Base-by-base conservation (phyloP, 2,329 filamentous ascomycete genomes). In the Ceratocystis eucalypticola region DNA sequence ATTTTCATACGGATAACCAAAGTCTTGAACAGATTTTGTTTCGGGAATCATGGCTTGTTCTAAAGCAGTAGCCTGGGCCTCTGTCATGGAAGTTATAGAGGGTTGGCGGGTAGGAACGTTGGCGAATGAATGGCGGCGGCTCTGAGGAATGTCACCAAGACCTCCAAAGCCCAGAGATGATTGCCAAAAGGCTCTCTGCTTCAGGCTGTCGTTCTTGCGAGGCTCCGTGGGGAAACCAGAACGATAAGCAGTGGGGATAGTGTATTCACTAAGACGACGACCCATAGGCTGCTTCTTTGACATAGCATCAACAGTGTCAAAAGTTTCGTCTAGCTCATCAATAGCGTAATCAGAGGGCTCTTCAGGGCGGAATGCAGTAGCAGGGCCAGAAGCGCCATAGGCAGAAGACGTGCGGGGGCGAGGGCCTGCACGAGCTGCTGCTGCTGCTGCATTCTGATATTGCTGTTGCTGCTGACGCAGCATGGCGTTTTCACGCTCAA, bases 91-190 rank as follows among this genome's bases (percentile, higher is more conserved):
- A 70, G 82, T 82, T 69, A 87, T 82, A 2, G 84, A 87, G 1
- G 80, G 82, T 70, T 87, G 84, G 15, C 85, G 80, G 30, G 83
- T 85, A 33, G 82, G 84, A 71, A 87, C 80, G 71, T 86, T 86
- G 64, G 85, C 89, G 72, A 94, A 90, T 1, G 89, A 93, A 74
- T 93, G 89, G 33, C 89, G 84, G 68, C 89, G 83, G 71, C 88
- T 91, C 71, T 91, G 88, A 12, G 86, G 84, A 37, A 84, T 78
- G 68, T 89, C 86, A 3, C 78, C 79, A 28, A 83, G 37, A 17
- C 81, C 80, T 57, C 82, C 81, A 72, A 89, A 88, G 1, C 83
- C 85, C n/a, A 86, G 79, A 5, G 85, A 85, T 70, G 82, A 88
- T 70, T 88, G 86, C 88, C 88, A 91, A 69, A 84, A 82, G 3